Percentiles rank a stretch among this genome's conserved stretches.
These are phyloP conservation scores for Parachaetomium inaequale DNA, from an alignment of 495 filamentous ascomycete species.

Conservation along the genomic window DNA sequence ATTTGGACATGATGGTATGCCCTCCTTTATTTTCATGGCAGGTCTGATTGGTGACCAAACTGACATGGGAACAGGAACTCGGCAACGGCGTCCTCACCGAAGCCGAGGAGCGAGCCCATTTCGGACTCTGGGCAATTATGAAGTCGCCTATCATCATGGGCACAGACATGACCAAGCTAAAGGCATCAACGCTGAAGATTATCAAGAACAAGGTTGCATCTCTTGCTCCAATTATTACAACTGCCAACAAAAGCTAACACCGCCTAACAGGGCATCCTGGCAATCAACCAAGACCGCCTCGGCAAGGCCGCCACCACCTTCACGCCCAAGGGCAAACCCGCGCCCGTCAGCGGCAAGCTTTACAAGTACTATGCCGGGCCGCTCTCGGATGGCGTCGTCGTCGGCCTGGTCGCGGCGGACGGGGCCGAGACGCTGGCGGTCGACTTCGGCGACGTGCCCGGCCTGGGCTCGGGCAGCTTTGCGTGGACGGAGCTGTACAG, in stretches of 20 bases:
- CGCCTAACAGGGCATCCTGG: not conserved
- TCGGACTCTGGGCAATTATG: not conserved
- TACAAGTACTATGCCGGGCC: not conserved
- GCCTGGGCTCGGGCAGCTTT: not conserved
- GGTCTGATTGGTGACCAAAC: not conserved
- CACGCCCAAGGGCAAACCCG: not conserved
- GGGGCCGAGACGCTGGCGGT: not conserved
- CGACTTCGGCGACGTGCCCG: not conserved
- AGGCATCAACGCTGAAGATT: not conserved
- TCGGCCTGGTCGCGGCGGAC: not conserved
- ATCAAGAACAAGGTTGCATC: not conserved
- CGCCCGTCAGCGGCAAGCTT: not conserved
- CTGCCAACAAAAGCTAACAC: not conserved
- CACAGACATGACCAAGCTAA: not conserved
- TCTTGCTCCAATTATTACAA: not conserved
- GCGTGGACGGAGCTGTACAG: not conserved
- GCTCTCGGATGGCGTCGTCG: not conserved
- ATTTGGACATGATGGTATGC: not conserved
- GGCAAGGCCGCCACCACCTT: slow-evolving; percentile 1
- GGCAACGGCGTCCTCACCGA: not conserved
- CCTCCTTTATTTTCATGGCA: not conserved
- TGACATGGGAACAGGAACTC: not conserved
- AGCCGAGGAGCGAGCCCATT: not conserved
- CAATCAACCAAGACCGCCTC: not conserved
- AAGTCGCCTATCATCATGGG: not conserved